Percentiles rank a stretch among this genome's conserved stretches.
phyloP scores from a whole-genome alignment of 1,139 yeast species.

The Trichomonascaceae sp. region DNA sequence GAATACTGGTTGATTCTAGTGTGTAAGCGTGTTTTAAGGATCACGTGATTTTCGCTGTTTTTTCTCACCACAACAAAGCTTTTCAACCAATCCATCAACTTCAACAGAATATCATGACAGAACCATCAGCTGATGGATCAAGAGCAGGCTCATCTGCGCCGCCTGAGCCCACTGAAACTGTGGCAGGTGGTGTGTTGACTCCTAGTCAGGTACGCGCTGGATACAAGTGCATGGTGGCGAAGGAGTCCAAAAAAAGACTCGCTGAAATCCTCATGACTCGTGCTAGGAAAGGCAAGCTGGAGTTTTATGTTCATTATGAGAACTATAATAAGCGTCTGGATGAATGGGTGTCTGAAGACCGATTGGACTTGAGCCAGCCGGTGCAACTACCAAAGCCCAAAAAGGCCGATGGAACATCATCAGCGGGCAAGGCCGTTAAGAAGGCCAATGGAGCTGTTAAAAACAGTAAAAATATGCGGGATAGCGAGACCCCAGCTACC shows the following conservation, averaged over 20 bases:
- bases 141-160: slow-evolving; percentile 10
- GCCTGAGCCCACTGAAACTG: slow-evolving; percentile 9
- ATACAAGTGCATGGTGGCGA: slow-evolving; percentile 72
- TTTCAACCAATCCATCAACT: slow-evolving; percentile 1
- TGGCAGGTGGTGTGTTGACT: slow-evolving; percentile 14
- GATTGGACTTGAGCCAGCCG: slow-evolving; percentile 64
- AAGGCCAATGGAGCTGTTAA: slow-evolving; percentile 26
- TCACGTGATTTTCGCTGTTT: neutral
- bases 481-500: slow-evolving; percentile 19
- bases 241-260: slow-evolving; percentile 70
- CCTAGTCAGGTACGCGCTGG: slow-evolving; percentile 40
- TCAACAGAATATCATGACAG: neutral
- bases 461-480: slow-evolving; percentile 22
- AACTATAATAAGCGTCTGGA: slow-evolving; percentile 92
- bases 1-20: too few species aligned
- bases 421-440: slow-evolving; percentile 44
- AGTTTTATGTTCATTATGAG: slow-evolving; percentile 87
- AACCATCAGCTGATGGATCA: slow-evolving; percentile 8
- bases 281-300: slow-evolving; percentile 66
- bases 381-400: slow-evolving; percentile 62
- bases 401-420: slow-evolving; percentile 26
- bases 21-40: neutral
- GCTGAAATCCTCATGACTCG: slow-evolving; percentile 85
- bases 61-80: neutral
- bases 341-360: slow-evolving; percentile 77